Evolutionary conservation across 2,329 filamentous ascomycete species (phyloP), one percentile per base, ranked within the genome.

Genomic region (Aspergillus quadrilineatus): DNA sequence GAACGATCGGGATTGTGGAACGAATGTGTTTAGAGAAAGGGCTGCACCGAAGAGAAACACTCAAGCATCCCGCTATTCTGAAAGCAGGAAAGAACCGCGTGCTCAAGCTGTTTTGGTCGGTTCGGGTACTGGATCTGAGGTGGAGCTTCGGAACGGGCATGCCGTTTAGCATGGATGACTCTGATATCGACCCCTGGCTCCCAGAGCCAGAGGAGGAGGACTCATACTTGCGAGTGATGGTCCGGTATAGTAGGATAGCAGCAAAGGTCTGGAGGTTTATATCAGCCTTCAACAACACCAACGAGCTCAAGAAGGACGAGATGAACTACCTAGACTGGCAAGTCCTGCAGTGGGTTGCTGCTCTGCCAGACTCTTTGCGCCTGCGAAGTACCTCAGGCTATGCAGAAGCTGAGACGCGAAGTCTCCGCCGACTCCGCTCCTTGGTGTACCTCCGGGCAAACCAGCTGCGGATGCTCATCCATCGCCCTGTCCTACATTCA

Each of bases 81-180:
- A 85, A 88, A n/a, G 80, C 84, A 34, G 88, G 91, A 51, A 82
- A 88, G 12, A 80, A 82, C 49, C 82, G 84, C 39, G 87, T 88
- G 0, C 79, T 92, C 8, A 84, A 88, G 43, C 83, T 90, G 4
- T 96, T 95, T 72, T 97, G 90, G 92, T 88, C 88, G 1, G 86
- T 92, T 15, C 96, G 93, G 66, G 85, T 92, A 1, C 79, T 96
- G n/a, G 92, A 96, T 70, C 82, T 90, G 50, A 82, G 91, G 48
- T 96, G 90, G 90, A 90, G 89, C 56, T 93, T 96, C 66, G 89
- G 88, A 15, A 92, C 90, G 0, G 92, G 92, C 0, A 84, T 96
- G 76, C 91, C 91, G 0, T 96, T 90, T 73, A 86, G 89, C 1
- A 77, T 95, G 15, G 88, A 92, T 62, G 91, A 96, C 66, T 83